Conservation (phyloP, 495 filamentous ascomycete species). For the Aspergillus sparsus region DNA sequence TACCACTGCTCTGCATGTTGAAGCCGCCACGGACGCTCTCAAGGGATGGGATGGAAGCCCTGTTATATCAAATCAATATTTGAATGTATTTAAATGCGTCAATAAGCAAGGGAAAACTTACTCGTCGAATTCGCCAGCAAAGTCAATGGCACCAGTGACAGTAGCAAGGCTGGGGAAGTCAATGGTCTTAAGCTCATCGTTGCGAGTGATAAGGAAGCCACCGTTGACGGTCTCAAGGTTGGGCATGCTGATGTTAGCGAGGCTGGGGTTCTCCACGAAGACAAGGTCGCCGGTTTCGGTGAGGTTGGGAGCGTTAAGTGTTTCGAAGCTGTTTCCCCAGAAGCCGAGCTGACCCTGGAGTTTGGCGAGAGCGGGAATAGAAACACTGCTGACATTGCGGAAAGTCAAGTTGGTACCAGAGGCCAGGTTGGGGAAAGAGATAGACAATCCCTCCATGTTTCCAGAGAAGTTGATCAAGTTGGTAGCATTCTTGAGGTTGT, state of each 20-base stretch:
- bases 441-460: slow-evolving; percentile 56
- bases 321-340: slow-evolving; percentile 72
- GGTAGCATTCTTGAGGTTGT: slow-evolving; percentile 67
- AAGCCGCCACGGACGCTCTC: slow-evolving; percentile 81
- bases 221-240: slow-evolving; percentile 67
- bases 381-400: slow-evolving; percentile 74
- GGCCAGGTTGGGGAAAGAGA: slow-evolving; percentile 77
- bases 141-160: slow-evolving; percentile 85
- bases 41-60: slow-evolving; percentile 68
- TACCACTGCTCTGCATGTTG: slow-evolving; percentile 74
- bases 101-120: slow-evolving; percentile 50
- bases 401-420: slow-evolving; percentile 84
- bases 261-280: slow-evolving; percentile 73
- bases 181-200: slow-evolving; percentile 67
- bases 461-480: slow-evolving; percentile 60
- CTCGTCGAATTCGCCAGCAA: slow-evolving; percentile 81
- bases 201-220: slow-evolving; percentile 83
- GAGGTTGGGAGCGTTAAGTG: slow-evolving; percentile 75
- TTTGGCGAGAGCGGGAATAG: slow-evolving; percentile 71
- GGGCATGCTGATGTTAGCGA: slow-evolving; percentile 78
- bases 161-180: slow-evolving; percentile 65
- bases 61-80: slow-evolving; percentile 36
- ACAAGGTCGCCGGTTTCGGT: slow-evolving; percentile 74
- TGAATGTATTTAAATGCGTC: too few relatives aligned
- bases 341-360: slow-evolving; percentile 82